Evolutionary conservation across 1,139 yeast species (phyloP), one percentile per base, ranked within the genome.

Genomic region (Yarrowia galli): DNA sequence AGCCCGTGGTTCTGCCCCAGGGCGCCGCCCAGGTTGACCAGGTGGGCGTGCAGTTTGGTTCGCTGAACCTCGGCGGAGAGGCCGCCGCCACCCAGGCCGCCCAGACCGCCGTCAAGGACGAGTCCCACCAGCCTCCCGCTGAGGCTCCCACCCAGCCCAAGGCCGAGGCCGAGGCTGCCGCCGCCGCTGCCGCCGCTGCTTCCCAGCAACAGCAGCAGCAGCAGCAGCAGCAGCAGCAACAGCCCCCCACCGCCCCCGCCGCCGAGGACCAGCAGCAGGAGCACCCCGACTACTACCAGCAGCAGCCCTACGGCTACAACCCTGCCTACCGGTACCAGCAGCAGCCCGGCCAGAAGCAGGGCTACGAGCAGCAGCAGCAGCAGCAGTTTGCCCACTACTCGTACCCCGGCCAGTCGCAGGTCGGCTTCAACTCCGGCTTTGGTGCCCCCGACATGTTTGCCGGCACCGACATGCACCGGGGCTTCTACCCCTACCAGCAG

Each of bases 11-110:
- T 67, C 84, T 89, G 75, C 95, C 95, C 72, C 76, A 74, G 23
- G 78, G 83, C 51, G 78, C 83, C 65, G 81, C 81, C 66, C 76
- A 83, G 74, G 80, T 82, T 70, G 84, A 84, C 74, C 82, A 85
- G 69, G 87, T 87, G 66, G 91, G 90, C 72, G 89, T 88, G 68
- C 88, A 89, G 67, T 89, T 89, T 74, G 92, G 92, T 67, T 85
- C 89, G 20, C 81, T 87, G 77, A 80, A 86, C 49, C 79, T 79
- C 42, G 70, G 48, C 67, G 67, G 49, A 54, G 70, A 40, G 65
- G 56, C 42, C 71, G 68, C 43, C 69, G 68, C 60, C 71, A 69
- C 51, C 68, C 70, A 42, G 61, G 48, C 64, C 32, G 67, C 67
- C 40, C 60, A 67, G 23, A 66, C 67, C 43, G 65, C 69, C 45